Evolutionary conservation across 345 rosid species (phyloP).

Genomic region (Nephelium lappaceum): DNA sequence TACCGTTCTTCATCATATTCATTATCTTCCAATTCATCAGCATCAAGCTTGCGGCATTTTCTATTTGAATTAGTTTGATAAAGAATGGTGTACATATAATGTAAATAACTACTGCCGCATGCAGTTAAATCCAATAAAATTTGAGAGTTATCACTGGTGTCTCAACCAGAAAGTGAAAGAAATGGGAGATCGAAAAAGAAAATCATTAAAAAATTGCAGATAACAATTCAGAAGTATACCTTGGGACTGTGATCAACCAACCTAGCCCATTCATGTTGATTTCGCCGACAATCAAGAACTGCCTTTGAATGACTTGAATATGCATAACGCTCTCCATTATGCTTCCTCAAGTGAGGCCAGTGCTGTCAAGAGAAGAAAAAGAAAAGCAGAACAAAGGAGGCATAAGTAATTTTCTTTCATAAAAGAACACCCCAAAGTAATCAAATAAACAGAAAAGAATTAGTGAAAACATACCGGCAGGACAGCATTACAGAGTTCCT

Average conservation of each 20-base stretch:
- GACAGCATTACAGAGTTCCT: slow-evolving; percentile 95
- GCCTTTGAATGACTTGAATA: slow-evolving; percentile 98
- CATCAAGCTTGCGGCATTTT: slow-evolving; percentile 80
- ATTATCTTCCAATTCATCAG: slow-evolving; percentile 76
- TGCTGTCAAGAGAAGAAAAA: slow-evolving; percentile 59
- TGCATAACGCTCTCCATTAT: slow-evolving; percentile 97
- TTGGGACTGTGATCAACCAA: slow-evolving; percentile 99
- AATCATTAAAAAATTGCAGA: neutral
- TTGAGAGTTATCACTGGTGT: neutral
- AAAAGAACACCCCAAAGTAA: slow-evolving; percentile 5
- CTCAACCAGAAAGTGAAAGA: neutral
- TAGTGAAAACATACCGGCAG: slow-evolving; percentile 64
- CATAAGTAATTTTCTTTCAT: neutral
- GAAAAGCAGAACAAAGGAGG: no score
- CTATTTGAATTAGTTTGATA: slow-evolving; percentile 80
- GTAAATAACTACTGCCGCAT: neutral
- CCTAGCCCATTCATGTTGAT: slow-evolving; percentile 95
- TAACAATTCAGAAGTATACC: slow-evolving; percentile 40
- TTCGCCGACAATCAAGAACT: slow-evolving; percentile 96
- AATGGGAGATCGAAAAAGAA: no score
- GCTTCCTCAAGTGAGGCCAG: slow-evolving; percentile 97
- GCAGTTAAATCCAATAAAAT: slow-evolving; percentile 4
- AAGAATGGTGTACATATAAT: slow-evolving; percentile 8
- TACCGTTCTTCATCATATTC: slow-evolving; percentile 46
- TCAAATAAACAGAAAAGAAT: slow-evolving; percentile 15